These are phyloP conservation scores for Cucumis cinereus DNA, from an alignment of 306 rosid genomes.

Conservation along the genomic window DNA sequence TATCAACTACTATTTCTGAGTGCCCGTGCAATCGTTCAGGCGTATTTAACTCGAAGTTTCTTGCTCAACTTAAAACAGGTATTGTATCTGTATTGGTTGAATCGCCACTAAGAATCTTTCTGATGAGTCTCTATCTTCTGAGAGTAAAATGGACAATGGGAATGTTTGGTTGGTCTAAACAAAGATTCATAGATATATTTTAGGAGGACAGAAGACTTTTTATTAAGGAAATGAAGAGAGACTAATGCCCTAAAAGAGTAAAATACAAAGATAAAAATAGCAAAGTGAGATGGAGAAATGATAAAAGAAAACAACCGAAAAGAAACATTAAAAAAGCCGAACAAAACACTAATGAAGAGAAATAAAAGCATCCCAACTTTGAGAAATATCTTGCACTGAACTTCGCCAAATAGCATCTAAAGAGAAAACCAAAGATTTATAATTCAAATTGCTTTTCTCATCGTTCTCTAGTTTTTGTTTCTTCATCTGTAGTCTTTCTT, in stretches of 20 bases:
- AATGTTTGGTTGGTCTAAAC: not conserved
- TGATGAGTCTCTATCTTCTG: not conserved
- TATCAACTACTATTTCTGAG: slow-evolving; percentile 91
- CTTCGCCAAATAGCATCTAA: no score
- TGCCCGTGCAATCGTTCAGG: slow-evolving; percentile 96
- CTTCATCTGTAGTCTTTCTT: not conserved
- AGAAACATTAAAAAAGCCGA: no score
- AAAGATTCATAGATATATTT: no score
- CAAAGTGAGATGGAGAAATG: no score
- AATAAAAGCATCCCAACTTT: no score
- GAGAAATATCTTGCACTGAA: no score
- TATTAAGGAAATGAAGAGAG: no score
- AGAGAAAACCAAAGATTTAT: not conserved
- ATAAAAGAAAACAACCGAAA: no score
- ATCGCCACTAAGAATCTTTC: not conserved
- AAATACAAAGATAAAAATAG: no score
- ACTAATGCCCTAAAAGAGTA: no score
- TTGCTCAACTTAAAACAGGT: slow-evolving; percentile 22
- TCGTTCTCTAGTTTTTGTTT: not conserved
- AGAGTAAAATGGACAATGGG: not conserved
- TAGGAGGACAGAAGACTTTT: no score
- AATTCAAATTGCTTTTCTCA: not conserved
- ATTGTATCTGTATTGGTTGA: not conserved
- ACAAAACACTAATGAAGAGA: no score
- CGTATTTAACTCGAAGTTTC: slow-evolving; percentile 82